Percentiles rank a stretch among this genome's conserved stretches.
Evolutionary conservation across 352 stramenopile genomes (phyloP).

Genomic region (Phytophthora nicotianae): DNA sequence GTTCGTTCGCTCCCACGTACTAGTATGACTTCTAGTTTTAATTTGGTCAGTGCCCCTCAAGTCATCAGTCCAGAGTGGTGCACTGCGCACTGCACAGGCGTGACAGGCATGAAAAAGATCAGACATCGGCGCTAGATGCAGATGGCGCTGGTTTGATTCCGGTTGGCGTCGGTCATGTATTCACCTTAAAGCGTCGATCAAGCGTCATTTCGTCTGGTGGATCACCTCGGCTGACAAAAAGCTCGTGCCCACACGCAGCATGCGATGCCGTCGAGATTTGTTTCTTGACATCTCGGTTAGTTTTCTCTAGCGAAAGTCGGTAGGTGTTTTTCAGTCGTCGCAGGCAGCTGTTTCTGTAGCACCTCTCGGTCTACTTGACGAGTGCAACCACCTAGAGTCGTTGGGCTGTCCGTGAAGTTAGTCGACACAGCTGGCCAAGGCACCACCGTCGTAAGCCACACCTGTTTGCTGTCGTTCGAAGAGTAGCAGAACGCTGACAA

Average conservation of each 20-base stretch:
- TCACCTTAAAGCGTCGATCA: background rate
- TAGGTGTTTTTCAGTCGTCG: conserved; percentile 25
- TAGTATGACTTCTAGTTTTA: background rate
- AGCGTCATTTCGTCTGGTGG: conserved; percentile 9
- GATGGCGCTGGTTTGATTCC: conserved; percentile 11
- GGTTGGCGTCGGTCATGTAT: background rate
- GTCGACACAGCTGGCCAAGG: conserved; percentile 16
- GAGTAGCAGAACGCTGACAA: conserved; percentile 3
- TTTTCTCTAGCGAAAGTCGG: conserved; percentile 20
- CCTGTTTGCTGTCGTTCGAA: conserved; percentile 18
- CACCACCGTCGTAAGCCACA: conserved; percentile 22
- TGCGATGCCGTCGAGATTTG: conserved; percentile 12
- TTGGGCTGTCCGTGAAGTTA: conserved; percentile 8
- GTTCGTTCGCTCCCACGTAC: background rate
- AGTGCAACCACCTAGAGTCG: conserved; percentile 16
- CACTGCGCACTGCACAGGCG: background rate
- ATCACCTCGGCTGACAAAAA: conserved; percentile 14
- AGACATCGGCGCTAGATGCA: background rate
- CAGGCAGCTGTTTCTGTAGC: conserved; percentile 23
- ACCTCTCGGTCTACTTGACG: background rate
- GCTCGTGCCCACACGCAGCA: conserved; percentile 12
- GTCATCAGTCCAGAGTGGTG: conserved; percentile 8
- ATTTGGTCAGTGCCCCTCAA: conserved; percentile 9
- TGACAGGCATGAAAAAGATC: conserved; percentile 12
- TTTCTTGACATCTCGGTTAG: conserved; percentile 26